A percentile compares a stretch with the other conserved stretches of the same genome.
Conservation (phyloP, 495 filamentous ascomycete genomes). For the Aspergillus bertholletiae region DNA sequence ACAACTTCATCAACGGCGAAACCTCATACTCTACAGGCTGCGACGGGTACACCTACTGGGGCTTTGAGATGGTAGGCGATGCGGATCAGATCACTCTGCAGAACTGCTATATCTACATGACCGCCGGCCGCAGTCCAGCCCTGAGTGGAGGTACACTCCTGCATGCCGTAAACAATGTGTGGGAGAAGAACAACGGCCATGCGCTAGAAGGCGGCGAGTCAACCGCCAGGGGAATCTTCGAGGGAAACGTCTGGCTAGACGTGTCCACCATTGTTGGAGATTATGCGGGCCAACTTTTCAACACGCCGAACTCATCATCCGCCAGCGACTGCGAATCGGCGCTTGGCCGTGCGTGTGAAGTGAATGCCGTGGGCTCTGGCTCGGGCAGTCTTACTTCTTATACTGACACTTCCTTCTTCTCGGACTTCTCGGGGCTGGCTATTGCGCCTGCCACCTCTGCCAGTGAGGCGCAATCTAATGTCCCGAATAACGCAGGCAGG, state of each 20-base stretch:
- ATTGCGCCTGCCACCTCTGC: neutral
- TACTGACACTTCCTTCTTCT: conserved; percentile 18
- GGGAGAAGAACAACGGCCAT: conserved; percentile 17
- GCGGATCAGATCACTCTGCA: conserved; percentile 17
- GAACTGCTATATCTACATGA: conserved; percentile 34
- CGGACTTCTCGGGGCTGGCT: conserved; percentile 22
- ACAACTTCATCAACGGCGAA: conserved; percentile 43
- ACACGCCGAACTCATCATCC: conserved; percentile 1
- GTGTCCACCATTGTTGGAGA: conserved; percentile 13
- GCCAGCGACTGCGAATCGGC: conserved; percentile 6
- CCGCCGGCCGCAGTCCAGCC: conserved; percentile 34
- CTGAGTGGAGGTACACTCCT: conserved; percentile 33
- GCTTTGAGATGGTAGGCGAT: conserved; percentile 21
- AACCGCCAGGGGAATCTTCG: conserved; percentile 11
- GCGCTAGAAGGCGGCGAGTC: conserved; percentile 16
- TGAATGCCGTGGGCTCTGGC: conserved; percentile 8
- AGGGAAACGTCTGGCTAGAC: conserved; percentile 15
- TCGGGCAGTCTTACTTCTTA: conserved; percentile 8
- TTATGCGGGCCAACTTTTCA: conserved; percentile 4
- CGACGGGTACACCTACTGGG: conserved; percentile 50
- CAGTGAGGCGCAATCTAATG: neutral
- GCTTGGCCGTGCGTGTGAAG: conserved; percentile 14
- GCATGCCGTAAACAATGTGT: conserved; percentile 26
- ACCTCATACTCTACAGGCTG: conserved; percentile 44
- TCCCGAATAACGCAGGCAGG: neutral